Evolutionary conservation across 306 rosid species (phyloP).

Genomic region (Notholithocarpus densiflorus): DNA sequence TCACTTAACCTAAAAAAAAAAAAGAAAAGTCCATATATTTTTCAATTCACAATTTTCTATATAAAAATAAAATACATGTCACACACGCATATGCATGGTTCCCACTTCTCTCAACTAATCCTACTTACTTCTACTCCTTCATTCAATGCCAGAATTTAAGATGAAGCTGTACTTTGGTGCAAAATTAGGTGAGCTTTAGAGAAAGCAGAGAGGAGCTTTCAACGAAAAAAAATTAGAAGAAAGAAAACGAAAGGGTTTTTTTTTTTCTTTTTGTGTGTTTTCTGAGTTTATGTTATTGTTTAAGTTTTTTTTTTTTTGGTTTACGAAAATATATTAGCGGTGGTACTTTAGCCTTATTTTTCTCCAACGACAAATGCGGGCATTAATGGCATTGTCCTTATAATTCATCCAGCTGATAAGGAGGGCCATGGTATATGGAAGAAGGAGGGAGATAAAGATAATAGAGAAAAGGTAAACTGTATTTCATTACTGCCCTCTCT

Average conservation of each 20-base stretch:
- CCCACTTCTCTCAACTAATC: constrained; percentile 27
- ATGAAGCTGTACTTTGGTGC: constrained; percentile 14
- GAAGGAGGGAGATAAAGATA: too few species aligned
- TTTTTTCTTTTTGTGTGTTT: too few species aligned
- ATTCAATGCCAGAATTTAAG: constrained; percentile 35
- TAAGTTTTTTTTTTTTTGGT: too few species aligned
- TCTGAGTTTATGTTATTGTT: too few species aligned
- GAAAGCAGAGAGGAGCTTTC: neutral
- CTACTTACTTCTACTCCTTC: neutral
- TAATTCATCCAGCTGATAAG: neutral
- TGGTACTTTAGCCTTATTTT: neutral
- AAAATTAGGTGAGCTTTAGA: constrained; percentile 26
- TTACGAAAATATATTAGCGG: neutral
- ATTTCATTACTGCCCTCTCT: neutral
- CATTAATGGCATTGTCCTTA: constrained; percentile 37
- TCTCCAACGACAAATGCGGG: constrained; percentile 39
- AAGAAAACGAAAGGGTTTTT: too few species aligned
- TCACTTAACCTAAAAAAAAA: too few species aligned
- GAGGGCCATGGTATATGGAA: neutral
- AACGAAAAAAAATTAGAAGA: neutral
- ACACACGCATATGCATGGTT: too few species aligned
- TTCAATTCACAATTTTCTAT: too few species aligned
- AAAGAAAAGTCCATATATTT: too few species aligned
- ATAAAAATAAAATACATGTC: too few species aligned
- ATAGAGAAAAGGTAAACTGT: too few species aligned